Evolutionary conservation across 2,329 filamentous ascomycete genomes (phyloP).

Genomic region (Paecilomyces sp.): DNA sequence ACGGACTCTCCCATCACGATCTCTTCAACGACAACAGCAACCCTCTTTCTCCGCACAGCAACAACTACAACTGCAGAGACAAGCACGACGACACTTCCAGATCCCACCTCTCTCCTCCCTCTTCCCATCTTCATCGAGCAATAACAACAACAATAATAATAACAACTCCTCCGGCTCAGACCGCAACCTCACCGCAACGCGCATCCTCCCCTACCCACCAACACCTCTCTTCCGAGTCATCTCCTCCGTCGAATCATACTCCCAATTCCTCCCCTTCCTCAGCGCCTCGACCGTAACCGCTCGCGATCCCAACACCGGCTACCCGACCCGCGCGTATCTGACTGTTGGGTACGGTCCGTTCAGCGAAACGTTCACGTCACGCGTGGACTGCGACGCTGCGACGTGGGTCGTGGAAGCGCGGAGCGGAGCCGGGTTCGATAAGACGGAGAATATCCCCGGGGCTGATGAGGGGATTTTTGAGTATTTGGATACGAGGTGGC

Average conservation of each 20-base stretch:
- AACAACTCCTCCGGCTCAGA: conserved; percentile 32
- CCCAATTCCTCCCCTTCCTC: conserved; percentile 87
- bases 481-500: conserved; percentile 38
- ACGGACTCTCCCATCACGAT: not conserved
- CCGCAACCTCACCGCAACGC: conserved; percentile 65
- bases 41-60: conserved; percentile 1
- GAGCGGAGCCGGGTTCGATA: conserved; percentile 45
- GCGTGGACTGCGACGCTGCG: conserved; percentile 68
- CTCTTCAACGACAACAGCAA: conserved; percentile 2
- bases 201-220: conserved; percentile 68
- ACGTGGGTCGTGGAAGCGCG: conserved; percentile 63
- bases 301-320: conserved; percentile 50
- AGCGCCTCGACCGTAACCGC: conserved; percentile 66
- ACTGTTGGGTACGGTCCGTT: conserved; percentile 80
- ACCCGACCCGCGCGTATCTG: conserved; percentile 68
- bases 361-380: conserved; percentile 74
- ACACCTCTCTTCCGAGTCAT: conserved; percentile 73
- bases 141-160: conserved; percentile 11
- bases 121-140: conserved; percentile 12
- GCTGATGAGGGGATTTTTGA: conserved; percentile 43
- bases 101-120: conserved; percentile 23
- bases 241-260: conserved; percentile 80
- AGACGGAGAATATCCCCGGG: conserved; percentile 51
- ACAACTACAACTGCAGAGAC: not conserved
- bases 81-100: conserved; percentile 13